Base-by-base conservation (phyloP, 2,329 filamentous ascomycete genomes). In the Talaromyces sp. region DNA sequence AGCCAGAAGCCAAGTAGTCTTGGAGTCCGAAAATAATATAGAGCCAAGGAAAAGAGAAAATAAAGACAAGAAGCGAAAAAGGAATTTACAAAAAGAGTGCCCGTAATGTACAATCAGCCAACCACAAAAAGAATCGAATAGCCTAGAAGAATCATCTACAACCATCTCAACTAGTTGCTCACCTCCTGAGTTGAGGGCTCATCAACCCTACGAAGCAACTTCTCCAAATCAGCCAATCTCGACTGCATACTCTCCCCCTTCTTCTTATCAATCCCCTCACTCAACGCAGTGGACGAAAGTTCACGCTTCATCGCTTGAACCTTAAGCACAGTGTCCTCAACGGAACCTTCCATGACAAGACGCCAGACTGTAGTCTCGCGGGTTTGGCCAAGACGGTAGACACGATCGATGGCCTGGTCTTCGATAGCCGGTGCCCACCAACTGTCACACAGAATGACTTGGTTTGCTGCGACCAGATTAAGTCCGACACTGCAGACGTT, bases 361-460 rank as follows among this genome's bases (percentile, higher is more conserved):
- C 92, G 83, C 83, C 92, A 95, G 1, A 96, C 89, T 1, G 87
- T 93, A 0, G 90, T 93, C 67, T 89, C 85, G 43, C 90, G 85
- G 68, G 85, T 93, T 79, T 97, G 93, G 0, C 93, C 93, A 0
- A 97, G 83, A 0, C 93, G 85, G 74, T 97, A 91, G 6, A 97
- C 92, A 4, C 93, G 89, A 74, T 97, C 93, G 2, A 96, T 85
- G 3, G 93, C 93, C 75, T 97, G 93, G 70, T 96, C 92, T 76
- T 97, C 93, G 64, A 97, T 95, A 0, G 92, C 92, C 0, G 93
- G 93, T 1, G 93, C 92, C 91, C 93, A 97, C 93, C 92, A 97
- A 66, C 87, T 91, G 76, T 97, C 93, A 0, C 88, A 86, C 22
- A 97, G 82, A 54, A 97, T 88, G 66, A 96, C 91, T 6, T 93